Base-by-base conservation (phyloP, 2,329 filamentous ascomycete species). In the Torrubiellomyces zombiae region DNA sequence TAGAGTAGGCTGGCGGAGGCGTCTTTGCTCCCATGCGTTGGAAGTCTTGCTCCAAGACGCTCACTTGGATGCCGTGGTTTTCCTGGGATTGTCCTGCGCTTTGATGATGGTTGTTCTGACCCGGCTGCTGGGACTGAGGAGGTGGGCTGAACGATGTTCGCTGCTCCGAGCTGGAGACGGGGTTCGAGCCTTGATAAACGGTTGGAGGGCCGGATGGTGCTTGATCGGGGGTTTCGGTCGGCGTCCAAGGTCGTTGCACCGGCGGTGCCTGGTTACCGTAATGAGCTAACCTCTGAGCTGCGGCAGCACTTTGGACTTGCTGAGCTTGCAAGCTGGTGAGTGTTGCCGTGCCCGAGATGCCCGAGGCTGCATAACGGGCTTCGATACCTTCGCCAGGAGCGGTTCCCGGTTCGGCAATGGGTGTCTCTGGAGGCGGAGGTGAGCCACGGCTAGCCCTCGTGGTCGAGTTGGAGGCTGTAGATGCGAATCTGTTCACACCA, bases 1-100 rank as follows among this genome's bases (percentile, higher is more conserved):
- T 89, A 7, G 82, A 89, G 50, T 98, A 98, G 5, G 89, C 86
- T n/a, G 89, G 89, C 12, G 89, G 89, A 9, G 86, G 85, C 27
- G 82, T 83, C 13, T 81, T 78, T 16, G 74, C 63, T 37, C 81
- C 72, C 64, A 93, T 65, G 11, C 82, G 72, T 37, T 82, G 73
- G 45, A 93, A 78, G 38, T 93, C 85, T 38, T 83, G 75, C 42
- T 91, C 80, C 18, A 93, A 51, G n/a, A 79, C 67, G 52, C 69
- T 82, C 31, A 69, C 60, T 37, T 74, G 69, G 16, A 70, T 47
- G 25, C 46, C 42, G 27, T 47, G 32, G 36, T 29, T 39, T 28
- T 43, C 39, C 31, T 43, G 45, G 3, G 41, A 38, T 20, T 45
- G 48, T 27, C 28, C 35, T 26, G 16, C 18, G 8, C 7, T 16